Conservation (phyloP, 352 stramenopile species). For the Phytophthora kernoviae region DNA sequence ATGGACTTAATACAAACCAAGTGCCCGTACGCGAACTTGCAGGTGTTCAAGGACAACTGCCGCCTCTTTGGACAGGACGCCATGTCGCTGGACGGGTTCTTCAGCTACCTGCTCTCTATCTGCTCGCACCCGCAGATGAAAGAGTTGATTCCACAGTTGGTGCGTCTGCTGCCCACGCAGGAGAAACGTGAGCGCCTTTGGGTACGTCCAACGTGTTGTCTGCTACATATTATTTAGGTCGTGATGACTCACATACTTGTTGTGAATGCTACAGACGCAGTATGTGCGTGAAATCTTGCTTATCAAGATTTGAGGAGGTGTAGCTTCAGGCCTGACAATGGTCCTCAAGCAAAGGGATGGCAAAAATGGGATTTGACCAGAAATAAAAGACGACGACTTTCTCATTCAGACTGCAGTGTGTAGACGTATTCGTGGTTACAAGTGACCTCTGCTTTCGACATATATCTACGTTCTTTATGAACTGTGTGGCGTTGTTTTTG, state of each 20-base stretch:
- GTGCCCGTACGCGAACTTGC: conserved; percentile 82
- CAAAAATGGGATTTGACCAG: background rate
- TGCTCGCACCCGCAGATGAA: conserved; percentile 74
- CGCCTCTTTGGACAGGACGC: conserved; percentile 84
- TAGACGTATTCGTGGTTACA: conserved; percentile 8
- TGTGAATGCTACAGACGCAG: conserved; percentile 35
- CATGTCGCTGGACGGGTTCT: conserved; percentile 86
- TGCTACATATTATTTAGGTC: conserved; percentile 9
- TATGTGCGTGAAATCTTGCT: conserved; percentile 58
- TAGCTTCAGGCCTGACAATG: background rate
- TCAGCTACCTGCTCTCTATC: conserved; percentile 83
- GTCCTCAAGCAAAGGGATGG: background rate
- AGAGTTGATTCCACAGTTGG: conserved; percentile 80
- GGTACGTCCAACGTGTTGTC: conserved; percentile 44
- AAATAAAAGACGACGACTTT: conserved; percentile 10
- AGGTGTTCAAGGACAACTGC: conserved; percentile 90
- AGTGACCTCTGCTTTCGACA: conserved; percentile 12
- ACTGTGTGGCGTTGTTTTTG: conserved; percentile 5
- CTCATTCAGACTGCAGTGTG: conserved; percentile 5
- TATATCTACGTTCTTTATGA: conserved; percentile 5
- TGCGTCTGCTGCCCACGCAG: conserved; percentile 81
- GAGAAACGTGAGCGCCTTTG: conserved; percentile 85
- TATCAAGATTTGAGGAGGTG: conserved; percentile 41
- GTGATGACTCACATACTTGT: conserved; percentile 23
- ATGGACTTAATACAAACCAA: conserved; percentile 79